Conservation (phyloP, 179 eudicot species). For the Carnegiea gigantea region DNA sequence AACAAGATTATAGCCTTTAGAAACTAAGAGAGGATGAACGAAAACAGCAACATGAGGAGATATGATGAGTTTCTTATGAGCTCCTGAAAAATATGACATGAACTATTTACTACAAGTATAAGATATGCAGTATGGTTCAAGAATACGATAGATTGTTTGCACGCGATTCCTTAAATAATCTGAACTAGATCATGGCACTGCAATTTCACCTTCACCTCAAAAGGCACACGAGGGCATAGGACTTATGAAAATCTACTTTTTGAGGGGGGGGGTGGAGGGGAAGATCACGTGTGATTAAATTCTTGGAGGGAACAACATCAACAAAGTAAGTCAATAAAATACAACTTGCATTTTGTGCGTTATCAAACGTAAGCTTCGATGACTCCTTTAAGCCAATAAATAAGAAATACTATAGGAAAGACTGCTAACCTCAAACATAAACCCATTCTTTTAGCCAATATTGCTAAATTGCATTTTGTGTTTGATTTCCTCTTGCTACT, state of each 20-base stretch:
- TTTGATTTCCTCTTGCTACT: too few relatives aligned
- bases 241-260: too few relatives aligned
- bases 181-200: background rate
- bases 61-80: slow-evolving; percentile 78
- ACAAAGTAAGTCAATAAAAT: background rate
- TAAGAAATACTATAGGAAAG: too few relatives aligned
- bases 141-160: slow-evolving; percentile 5
- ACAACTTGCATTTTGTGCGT: background rate
- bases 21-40: slow-evolving; percentile 96
- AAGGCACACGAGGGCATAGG: background rate
- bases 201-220: background rate
- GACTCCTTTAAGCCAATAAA: too few relatives aligned
- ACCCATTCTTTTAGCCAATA: background rate
- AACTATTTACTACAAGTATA: background rate
- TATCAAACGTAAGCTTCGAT: background rate
- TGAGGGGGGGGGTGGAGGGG: too few relatives aligned
- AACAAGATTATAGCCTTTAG: slow-evolving; percentile 53
- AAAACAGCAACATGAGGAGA: slow-evolving; percentile 97
- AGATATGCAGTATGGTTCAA: background rate
- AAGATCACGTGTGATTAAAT: background rate
- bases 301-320: background rate
- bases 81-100: slow-evolving; percentile 46
- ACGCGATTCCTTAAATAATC: background rate
- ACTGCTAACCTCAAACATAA: too few relatives aligned
- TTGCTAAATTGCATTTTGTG: background rate